Evolutionary conservation across 495 filamentous ascomycete species (phyloP), one percentile per base, ranked within the genome.

Genomic region (Penicillium nucicola): DNA sequence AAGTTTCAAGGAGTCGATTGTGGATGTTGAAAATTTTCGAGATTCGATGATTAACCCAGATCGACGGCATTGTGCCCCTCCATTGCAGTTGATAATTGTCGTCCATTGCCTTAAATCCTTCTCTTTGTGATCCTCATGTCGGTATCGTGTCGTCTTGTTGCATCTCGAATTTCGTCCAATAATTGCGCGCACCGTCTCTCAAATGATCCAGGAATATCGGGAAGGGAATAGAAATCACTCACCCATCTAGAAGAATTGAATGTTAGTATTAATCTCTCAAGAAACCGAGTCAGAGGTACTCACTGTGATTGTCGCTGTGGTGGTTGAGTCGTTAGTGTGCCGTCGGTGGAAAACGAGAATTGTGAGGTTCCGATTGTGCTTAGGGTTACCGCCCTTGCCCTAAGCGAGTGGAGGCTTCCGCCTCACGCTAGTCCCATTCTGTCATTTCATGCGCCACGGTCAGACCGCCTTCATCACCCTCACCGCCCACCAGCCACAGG

Each of bases 291-390:
- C 31, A 20, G 43, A 38, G 53, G 48, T 56, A 76, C 78, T 72
- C 56, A 81, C 78, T 80, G 68, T 81, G 71, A 70, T 74, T 72
- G 75, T 75, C 71, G 76, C 71, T 74, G 71, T 73, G 68, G 74
- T 78, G 69, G 69, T 73, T 69, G 66, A 72, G 69, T 76, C 70
- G 59, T 61, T 59, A 59, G 58, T 75, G 65, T 64, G 66, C 64
- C 60, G 62, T 66, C 60, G 63, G 64, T 41, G 57, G 68, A 72
- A 72, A 63, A 69, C 64, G 64, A 65, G 71, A 67, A 70, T 72
- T 77, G 66, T 73, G 72, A 70, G 66, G 52, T 74, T 68, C 62
- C 34, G 31, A 70, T 65, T 67, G 66, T 62, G 59, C 53, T 71
- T 75, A 77, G 74, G 70, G 70, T 66, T 77, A 61, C 60, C 67